Conservation (phyloP, 1,284 basidiomycete genomes). For the Pseudomicrostroma phylloplanum region DNA sequence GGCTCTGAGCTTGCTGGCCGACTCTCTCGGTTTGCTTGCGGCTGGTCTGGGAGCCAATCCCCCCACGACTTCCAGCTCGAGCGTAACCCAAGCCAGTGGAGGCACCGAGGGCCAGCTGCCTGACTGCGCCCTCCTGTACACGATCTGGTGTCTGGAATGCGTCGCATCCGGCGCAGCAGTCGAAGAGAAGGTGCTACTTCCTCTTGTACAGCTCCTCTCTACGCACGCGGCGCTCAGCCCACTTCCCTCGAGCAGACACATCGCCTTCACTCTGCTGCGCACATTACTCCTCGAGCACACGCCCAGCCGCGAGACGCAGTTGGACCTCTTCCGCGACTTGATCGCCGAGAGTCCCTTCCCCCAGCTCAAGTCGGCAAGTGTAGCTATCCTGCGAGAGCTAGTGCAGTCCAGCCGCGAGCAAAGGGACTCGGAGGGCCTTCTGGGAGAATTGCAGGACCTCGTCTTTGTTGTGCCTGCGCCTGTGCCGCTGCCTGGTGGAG, state of each 20-base stretch:
- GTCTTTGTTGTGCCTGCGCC: neutral
- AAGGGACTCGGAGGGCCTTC: neutral
- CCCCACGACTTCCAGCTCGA: neutral
- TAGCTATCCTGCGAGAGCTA: slow-evolving; percentile 9
- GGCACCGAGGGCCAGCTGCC: slow-evolving; percentile 9
- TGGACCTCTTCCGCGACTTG: slow-evolving; percentile 21
- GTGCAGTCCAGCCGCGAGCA: neutral
- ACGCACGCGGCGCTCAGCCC: slow-evolving; percentile 34
- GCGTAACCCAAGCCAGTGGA: slow-evolving; percentile 2
- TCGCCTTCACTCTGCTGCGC: slow-evolving; percentile 24
- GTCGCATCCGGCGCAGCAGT: slow-evolving; percentile 9
- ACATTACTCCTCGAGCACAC: slow-evolving; percentile 16
- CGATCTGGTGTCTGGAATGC: slow-evolving; percentile 20
- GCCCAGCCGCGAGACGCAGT: slow-evolving; percentile 8
- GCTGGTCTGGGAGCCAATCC: no score
- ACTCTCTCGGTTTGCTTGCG: slow-evolving; percentile 9
- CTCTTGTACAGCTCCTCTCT: slow-evolving; percentile 28
- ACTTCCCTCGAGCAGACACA: slow-evolving; percentile 19
- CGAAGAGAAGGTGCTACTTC: slow-evolving; percentile 19
- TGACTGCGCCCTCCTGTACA: slow-evolving; percentile 16
- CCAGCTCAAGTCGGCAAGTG: slow-evolving; percentile 22
- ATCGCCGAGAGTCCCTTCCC: slow-evolving; percentile 28
- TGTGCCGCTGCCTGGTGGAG: no score
- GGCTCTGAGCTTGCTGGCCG: slow-evolving; percentile 13
- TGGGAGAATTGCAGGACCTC: neutral